Conservation (phyloP, 306 rosid species). For the Glycyrrhiza uralensis region DNA sequence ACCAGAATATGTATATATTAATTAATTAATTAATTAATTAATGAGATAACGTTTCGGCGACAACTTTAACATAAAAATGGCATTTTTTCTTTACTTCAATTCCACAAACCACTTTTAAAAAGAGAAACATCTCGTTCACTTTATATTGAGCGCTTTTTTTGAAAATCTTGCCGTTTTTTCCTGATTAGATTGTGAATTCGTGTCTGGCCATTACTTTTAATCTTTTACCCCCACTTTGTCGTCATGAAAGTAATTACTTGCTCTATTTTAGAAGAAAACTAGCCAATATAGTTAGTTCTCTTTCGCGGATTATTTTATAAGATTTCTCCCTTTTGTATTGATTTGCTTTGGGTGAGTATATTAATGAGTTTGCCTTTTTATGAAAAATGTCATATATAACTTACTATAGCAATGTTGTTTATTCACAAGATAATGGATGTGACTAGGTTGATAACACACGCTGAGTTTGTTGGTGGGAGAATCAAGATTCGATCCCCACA, state of each 20-base stretch:
- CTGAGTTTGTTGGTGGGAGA: no score
- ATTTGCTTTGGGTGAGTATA: constrained; percentile 6
- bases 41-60: constrained; percentile 9
- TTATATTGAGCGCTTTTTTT: constrained; percentile 34
- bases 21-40: no score
- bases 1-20: no score
- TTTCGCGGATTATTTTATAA: background rate
- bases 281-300: background rate
- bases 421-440: background rate
- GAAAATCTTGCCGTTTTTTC: constrained; percentile 34
- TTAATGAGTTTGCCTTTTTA: background rate
- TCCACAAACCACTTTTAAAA: constrained; percentile 44
- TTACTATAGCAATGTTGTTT: background rate
- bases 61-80: constrained; percentile 32
- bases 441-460: no score
- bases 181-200: constrained; percentile 27
- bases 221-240: constrained; percentile 22
- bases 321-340: background rate
- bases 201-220: constrained; percentile 1
- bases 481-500: no score
- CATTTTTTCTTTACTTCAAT: constrained; percentile 32
- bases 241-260: constrained; percentile 3
- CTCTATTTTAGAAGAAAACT: constrained; percentile 38
- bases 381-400: background rate
- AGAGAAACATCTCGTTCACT: constrained; percentile 33